A percentile compares a stretch with the other conserved stretches of the same genome.
phyloP scores from a whole-genome alignment of 306 rosid species.

The Hippophae rhamnoides region DNA sequence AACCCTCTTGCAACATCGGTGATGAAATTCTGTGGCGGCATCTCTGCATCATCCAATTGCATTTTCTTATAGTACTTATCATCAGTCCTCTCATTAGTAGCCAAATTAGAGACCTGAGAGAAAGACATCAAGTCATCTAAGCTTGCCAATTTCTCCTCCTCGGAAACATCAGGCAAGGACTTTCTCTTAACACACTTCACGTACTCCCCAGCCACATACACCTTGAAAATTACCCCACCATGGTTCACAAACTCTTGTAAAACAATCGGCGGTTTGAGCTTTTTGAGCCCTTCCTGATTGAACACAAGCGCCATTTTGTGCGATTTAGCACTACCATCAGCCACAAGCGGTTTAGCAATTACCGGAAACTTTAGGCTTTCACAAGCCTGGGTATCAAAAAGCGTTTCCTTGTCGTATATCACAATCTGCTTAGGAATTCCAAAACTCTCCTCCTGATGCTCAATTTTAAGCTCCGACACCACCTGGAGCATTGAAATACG shows the following conservation, averaged over 20 bases:
- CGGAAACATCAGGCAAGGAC: conserved; percentile 75
- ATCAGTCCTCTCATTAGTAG: conserved; percentile 41
- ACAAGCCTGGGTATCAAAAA: conserved; percentile 47
- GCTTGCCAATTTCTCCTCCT: conserved; percentile 53
- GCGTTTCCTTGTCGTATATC: conserved; percentile 63
- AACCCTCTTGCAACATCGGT: conserved; percentile 58
- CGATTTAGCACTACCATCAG: conserved; percentile 86
- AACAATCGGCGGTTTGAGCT: conserved; percentile 76
- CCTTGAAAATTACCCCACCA: conserved; percentile 91
- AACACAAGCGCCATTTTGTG: conserved; percentile 79
- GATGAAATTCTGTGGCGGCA: conserved; percentile 69
- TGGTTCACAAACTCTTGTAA: conserved; percentile 86
- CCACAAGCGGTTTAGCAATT: conserved; percentile 74
- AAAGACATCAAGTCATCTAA: conserved; percentile 52
- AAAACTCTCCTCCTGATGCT: conserved; percentile 40
- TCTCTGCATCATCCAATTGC: conserved; percentile 67
- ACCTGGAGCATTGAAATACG: conserved; percentile 92
- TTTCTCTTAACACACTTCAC: conserved; percentile 80
- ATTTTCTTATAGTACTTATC: conserved; percentile 66
- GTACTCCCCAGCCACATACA: conserved; percentile 63
- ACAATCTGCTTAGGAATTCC: conserved; percentile 93
- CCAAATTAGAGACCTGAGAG: conserved; percentile 74
- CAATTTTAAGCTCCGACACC: conserved; percentile 64
- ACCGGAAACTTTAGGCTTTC: conserved; percentile 71
- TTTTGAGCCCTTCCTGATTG: conserved; percentile 45